phyloP scores from a whole-genome alignment of 257 asterid species.

The Rubia yunnanensis region DNA sequence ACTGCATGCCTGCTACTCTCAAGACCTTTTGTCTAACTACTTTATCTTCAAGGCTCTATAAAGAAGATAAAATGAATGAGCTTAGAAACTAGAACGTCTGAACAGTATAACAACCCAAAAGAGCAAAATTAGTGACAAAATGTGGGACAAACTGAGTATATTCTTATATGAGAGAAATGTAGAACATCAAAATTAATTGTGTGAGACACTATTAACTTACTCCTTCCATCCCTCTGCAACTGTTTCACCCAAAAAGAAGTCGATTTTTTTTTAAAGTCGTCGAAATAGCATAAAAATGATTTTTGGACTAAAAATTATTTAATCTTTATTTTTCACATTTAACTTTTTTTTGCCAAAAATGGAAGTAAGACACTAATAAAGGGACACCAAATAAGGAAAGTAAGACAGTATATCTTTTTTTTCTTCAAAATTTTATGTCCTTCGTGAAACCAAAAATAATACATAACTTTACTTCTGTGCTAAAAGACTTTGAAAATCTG shows the following conservation, averaged over 20 bases:
- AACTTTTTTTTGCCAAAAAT: too few species aligned
- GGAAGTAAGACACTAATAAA: too few species aligned
- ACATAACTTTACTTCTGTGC: neutral
- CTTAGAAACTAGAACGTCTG: neutral
- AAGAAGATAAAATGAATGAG: neutral
- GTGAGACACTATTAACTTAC: neutral
- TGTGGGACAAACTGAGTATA: neutral
- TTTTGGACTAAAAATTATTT: too few species aligned
- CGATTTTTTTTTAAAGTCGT: too few species aligned
- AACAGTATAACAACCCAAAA: neutral
- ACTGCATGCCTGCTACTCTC: constrained; percentile 79
- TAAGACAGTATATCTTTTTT: too few species aligned
- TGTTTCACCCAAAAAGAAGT: too few species aligned
- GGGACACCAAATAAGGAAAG: too few species aligned
- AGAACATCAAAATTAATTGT: neutral
- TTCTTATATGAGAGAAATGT: neutral
- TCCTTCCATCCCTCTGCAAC: too few species aligned
- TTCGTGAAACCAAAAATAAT: too few species aligned
- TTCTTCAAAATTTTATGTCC: neutral
- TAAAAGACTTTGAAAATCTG: neutral
- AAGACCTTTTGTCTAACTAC: constrained; percentile 80
- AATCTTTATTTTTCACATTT: too few species aligned
- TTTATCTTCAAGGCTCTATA: constrained; percentile 92
- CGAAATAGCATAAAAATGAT: too few species aligned
- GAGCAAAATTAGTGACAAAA: neutral